phyloP scores from a whole-genome alignment of 2,329 filamentous ascomycete genomes.

The Pestalotiopsis sp. region DNA sequence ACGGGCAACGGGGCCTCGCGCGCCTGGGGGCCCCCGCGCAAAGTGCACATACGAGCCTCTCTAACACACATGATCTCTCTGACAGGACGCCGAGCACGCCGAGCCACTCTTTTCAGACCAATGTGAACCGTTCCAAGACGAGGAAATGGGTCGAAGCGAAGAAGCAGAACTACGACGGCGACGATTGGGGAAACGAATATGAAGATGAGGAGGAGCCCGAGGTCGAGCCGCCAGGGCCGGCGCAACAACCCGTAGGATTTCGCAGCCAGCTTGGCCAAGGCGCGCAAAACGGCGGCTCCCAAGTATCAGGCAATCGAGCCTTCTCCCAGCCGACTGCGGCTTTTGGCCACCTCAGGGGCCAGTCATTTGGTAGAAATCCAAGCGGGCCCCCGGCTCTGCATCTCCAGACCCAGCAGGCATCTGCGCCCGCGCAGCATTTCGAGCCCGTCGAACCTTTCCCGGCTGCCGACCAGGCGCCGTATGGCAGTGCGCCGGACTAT shows the following conservation, averaged over 20 bases:
- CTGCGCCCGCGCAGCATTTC: constrained; percentile 9
- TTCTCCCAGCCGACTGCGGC: constrained; percentile 27
- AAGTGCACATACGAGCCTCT: neutral
- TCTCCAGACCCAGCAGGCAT: constrained; percentile 29
- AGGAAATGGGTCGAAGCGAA: constrained; percentile 95
- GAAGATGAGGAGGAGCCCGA: constrained; percentile 62
- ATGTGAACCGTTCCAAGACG: constrained; percentile 87
- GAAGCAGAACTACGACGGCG: constrained; percentile 83
- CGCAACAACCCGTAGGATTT: constrained; percentile 42
- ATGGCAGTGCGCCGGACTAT: constrained; percentile 17
- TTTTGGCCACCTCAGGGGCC: constrained; percentile 19
- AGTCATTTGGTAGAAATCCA: constrained; percentile 25
- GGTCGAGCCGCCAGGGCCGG: constrained; percentile 44
- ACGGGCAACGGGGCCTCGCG: neutral
- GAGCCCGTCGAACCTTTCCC: constrained; percentile 15
- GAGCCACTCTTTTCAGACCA: constrained; percentile 67
- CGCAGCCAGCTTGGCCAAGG: constrained; percentile 41
- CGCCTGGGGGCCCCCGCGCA: neutral
- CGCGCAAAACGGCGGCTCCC: constrained; percentile 22
- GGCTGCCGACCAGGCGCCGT: constrained; percentile 13
- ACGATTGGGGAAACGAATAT: constrained; percentile 84
- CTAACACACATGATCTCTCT: constrained; percentile 16
- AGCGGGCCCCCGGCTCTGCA: constrained; percentile 32
- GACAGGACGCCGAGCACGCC: constrained; percentile 25
- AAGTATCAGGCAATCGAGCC: constrained; percentile 19